These are phyloP conservation scores for Quercus tomentella DNA, from an alignment of 331 rosid species.

Conservation along the genomic window DNA sequence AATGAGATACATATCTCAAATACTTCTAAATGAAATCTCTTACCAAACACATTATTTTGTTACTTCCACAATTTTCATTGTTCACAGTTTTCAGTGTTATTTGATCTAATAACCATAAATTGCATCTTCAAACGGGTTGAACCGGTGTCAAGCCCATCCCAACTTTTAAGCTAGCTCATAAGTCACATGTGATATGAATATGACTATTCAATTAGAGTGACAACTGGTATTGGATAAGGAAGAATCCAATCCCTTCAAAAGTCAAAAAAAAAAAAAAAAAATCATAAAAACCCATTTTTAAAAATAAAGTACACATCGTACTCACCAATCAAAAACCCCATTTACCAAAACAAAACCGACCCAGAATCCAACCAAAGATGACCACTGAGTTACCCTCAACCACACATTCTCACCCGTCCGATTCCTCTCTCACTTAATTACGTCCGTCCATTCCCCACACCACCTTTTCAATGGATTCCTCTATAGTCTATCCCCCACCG, in stretches of 20 bases:
- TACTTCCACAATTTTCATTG: no score
- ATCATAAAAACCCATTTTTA: no score
- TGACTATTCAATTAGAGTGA: background rate
- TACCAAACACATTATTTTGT: no score
- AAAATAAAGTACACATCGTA: constrained; percentile 16
- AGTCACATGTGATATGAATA: no score
- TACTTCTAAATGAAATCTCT: accelerated
- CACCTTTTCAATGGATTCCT: background rate
- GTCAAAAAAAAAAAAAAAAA: no score
- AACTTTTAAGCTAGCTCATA: no score
- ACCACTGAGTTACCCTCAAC: no score
- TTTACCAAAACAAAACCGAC: background rate
- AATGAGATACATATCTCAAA: no score
- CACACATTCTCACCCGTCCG: background rate
- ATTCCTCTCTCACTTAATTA: background rate
- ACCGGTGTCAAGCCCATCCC: no score
- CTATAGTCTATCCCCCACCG: constrained; percentile 9
- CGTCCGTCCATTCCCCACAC: constrained; percentile 4
- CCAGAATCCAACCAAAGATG: background rate
- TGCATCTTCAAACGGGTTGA: no score
- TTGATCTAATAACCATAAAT: no score
- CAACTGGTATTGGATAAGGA: constrained; percentile 13
- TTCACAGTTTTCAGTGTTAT: no score
- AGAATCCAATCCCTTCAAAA: background rate
- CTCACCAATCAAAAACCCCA: background rate